A percentile compares a stretch with the other conserved stretches of the same genome.
Evolutionary conservation across 202 grass and related monocot species (phyloP).

Genomic region (Zizania palustris): DNA sequence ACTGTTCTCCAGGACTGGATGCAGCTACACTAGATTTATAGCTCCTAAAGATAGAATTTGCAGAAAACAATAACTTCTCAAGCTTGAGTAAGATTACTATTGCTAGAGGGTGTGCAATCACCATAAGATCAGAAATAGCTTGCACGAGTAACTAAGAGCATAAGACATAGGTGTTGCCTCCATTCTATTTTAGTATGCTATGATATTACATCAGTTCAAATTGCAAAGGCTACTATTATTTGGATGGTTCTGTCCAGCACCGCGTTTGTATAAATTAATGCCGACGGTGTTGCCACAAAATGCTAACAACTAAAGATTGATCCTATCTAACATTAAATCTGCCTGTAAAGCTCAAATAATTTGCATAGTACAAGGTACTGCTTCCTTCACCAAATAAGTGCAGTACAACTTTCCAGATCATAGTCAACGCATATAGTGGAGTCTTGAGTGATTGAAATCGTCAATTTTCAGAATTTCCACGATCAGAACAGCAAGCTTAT

Average conservation of each 20-base stretch:
- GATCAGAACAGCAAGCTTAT: neutral
- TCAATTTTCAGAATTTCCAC: neutral
- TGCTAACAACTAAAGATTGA: conserved; percentile 15
- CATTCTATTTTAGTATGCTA: conserved; percentile 20
- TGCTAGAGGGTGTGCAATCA: neutral
- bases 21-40: neutral
- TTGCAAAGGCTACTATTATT: conserved; percentile 15
- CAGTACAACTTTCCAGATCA: neutral
- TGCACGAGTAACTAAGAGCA: neutral
- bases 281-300: neutral
- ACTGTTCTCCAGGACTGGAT: neutral
- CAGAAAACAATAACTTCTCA: conserved; percentile 13
- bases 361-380: conserved; percentile 12
- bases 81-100: conserved; percentile 1
- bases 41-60: neutral
- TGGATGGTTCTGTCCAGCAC: conserved; percentile 28
- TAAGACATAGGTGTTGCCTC: neutral
- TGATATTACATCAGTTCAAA: conserved; percentile 33
- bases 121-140: conserved; percentile 9
- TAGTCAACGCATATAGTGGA: neutral
- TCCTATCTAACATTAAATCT: conserved; percentile 31
- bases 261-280: conserved; percentile 31
- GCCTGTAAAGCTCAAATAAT: conserved; percentile 23
- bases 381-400: conserved; percentile 24
- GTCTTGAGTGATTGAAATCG: neutral